A percentile compares a stretch with the other conserved stretches of the same genome.
Evolutionary conservation across 768 basidiomycete species (phyloP).

Genomic region (Trametes coccinea): DNA sequence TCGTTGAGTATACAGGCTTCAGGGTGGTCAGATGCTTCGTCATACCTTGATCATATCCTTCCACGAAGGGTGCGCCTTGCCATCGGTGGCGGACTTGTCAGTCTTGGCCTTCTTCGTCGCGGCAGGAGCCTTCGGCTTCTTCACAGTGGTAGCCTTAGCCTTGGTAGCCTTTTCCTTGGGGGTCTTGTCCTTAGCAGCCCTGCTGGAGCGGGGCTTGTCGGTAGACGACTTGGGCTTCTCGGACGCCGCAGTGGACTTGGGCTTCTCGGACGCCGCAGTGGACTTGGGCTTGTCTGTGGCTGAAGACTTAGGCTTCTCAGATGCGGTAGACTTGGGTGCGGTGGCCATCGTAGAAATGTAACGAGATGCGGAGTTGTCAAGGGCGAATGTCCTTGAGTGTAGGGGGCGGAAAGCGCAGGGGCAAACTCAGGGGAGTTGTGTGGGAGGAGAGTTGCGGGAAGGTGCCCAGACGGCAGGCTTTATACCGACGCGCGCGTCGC

Average conservation of each 20-base stretch:
- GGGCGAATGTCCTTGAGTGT: neutral
- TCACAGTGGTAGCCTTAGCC: constrained; percentile 10
- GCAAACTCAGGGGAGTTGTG: constrained; percentile 10
- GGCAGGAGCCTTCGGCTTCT: constrained; percentile 22
- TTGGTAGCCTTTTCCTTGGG: constrained; percentile 9
- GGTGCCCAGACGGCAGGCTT: constrained; percentile 16
- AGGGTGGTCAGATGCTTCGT: neutral
- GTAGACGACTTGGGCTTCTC: constrained; percentile 21
- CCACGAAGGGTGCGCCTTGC: constrained; percentile 37
- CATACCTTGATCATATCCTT: constrained; percentile 41
- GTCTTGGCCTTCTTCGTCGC: constrained; percentile 1
- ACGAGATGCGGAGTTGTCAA: neutral
- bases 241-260: constrained; percentile 6
- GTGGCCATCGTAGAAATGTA: constrained; percentile 15
- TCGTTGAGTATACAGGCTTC: neutral
- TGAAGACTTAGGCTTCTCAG: constrained; percentile 25
- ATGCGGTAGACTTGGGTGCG: constrained; percentile 20
- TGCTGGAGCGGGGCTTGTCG: constrained; percentile 7
- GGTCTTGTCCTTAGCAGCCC: neutral
- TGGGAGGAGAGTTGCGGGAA: constrained; percentile 13
- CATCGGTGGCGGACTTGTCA: constrained; percentile 18
- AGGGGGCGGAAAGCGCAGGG: neutral
- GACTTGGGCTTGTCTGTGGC: constrained; percentile 18
- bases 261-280: constrained; percentile 12
- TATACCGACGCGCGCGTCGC: constrained; percentile 32